Evolutionary conservation across 75 land plant species (phyloP).

Genomic region (Pinus taeda): DNA sequence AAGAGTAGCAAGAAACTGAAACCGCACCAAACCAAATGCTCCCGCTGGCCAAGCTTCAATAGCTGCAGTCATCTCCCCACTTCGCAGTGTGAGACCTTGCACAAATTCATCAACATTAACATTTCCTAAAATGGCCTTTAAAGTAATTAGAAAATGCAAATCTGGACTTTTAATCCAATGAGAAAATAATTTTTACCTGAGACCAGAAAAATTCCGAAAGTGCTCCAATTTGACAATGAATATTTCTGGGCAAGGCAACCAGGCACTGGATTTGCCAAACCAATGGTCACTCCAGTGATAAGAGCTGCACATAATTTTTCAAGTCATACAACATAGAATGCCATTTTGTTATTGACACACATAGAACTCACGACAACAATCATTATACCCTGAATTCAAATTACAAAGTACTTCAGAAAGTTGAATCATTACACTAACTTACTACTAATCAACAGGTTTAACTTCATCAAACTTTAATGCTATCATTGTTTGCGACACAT

Average conservation of each 20-base stretch:
- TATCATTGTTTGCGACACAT: not conserved
- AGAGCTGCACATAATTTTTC: constrained; percentile 42
- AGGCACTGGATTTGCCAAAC: constrained; percentile 48
- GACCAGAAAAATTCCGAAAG: constrained; percentile 63
- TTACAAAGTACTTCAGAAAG: too few species aligned
- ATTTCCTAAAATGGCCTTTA: not conserved
- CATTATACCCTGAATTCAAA: not conserved
- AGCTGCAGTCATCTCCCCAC: constrained; percentile 54
- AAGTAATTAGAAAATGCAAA: not conserved
- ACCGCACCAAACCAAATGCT: constrained; percentile 65
- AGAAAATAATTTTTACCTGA: constrained; percentile 38
- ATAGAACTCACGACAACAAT: not conserved
- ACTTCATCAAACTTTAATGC: not conserved
- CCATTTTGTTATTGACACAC: not conserved
- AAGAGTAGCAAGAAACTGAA: constrained; percentile 10
- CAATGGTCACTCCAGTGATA: constrained; percentile 51
- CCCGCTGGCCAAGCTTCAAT: constrained; percentile 74
- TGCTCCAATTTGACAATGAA: constrained; percentile 49
- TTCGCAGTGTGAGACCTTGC: constrained; percentile 56
- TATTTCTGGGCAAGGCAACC: constrained; percentile 67
- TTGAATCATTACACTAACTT: not conserved
- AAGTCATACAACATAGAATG: not conserved
- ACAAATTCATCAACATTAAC: constrained; percentile 20
- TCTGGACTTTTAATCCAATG: not conserved
- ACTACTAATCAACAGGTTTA: not conserved